Evolutionary conservation across 352 stramenopile species (phyloP).

Genomic region (Phytophthora idaei): DNA sequence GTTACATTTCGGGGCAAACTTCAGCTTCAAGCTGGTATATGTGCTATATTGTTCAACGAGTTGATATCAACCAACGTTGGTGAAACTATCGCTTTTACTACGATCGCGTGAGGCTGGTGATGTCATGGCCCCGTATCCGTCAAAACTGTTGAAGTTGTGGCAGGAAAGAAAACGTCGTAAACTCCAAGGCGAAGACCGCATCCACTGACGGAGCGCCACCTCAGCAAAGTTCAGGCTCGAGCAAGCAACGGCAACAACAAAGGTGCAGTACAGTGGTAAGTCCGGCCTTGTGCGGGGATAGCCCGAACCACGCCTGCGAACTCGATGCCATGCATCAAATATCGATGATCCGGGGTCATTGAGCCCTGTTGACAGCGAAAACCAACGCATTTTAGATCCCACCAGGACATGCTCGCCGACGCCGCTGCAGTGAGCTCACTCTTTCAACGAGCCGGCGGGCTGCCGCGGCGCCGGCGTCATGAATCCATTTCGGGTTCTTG

Average conservation of each 20-base stretch:
- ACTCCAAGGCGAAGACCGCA: not conserved
- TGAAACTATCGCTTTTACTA: not conserved
- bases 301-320: not conserved
- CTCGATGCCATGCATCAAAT: not conserved
- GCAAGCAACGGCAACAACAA: conserved; percentile 25
- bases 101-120: conserved; percentile 19
- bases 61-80: conserved; percentile 5
- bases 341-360: too few relatives aligned
- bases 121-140: not conserved
- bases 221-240: conserved; percentile 12
- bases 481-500: conserved; percentile 33
- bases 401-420: not conserved
- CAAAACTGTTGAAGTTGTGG: not conserved
- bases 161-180: too few relatives aligned
- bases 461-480: conserved; percentile 25
- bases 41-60: conserved; percentile 6
- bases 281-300: conserved; percentile 8
- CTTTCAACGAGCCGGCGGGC: not conserved
- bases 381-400: too few relatives aligned
- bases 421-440: not conserved
- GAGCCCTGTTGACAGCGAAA: not conserved
- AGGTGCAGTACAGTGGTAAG: conserved; percentile 24
- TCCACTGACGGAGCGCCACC: conserved; percentile 16
- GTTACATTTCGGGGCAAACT: not conserved
- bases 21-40: not conserved